Base-by-base conservation (phyloP, 2,329 filamentous ascomycete species). In the Basipetospora chlamydospora region DNA sequence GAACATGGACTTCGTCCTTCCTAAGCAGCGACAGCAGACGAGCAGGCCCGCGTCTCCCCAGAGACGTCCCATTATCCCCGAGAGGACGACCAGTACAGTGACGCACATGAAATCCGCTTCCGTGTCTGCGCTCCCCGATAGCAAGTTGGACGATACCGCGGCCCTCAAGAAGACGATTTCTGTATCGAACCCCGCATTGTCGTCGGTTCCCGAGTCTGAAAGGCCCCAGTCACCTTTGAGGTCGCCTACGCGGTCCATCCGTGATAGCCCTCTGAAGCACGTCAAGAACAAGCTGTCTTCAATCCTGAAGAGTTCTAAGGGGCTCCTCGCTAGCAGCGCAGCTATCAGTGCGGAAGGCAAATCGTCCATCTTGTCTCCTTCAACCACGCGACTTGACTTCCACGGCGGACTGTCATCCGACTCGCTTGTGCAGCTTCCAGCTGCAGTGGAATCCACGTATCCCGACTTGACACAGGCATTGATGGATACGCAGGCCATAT, bases 211-310 rank as follows among this genome's bases (percentile, higher is more conserved):
- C 0, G 64, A 67, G 41, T 43, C 51, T 6, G 52, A 52, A 11
- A 47, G 42, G 7, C 49, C 70, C 12, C 47, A 67, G 54, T 59
- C 70, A 54, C 60, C 68, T 43, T 53, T 60, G 3, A 75, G 73
- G 45, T 76, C 73, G 1, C 70, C 71, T 0, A 63, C 67, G 5
- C 60, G 71, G 38, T 60, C 53, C 33, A 64, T 72, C 47, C 64
- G 67, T 6, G 86, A 92, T 45, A 88, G 80, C 40, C 85, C 85
- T 5, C 58, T 95, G 41, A 94, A 87, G 56, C 85, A 90, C 35
- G 87, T 90, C 20, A 96, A 94, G 60, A 84, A 82, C 50, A 92
- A 86, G 53, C 66, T 96, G 33, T 92, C 88, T 32, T 93, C 87
- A 8, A 86, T 94, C 41, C 65, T 95, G 47, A 87, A 86, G 57